Conservation (phyloP, 1,284 basidiomycete species). For the Fistulinella cinereoalba region DNA sequence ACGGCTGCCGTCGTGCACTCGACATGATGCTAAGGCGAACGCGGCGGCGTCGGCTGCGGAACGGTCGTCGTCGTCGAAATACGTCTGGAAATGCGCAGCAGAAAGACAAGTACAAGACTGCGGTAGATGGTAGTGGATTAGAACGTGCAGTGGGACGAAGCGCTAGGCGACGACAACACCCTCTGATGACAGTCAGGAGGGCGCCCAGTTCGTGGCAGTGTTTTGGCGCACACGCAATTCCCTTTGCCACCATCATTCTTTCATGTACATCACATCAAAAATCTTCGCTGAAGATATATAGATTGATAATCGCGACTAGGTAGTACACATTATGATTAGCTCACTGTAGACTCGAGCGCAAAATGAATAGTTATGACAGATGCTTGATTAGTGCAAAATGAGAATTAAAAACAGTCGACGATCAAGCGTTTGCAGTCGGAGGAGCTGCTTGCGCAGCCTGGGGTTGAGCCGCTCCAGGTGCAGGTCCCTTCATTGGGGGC, state of each 20-base stretch:
- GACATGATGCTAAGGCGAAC: slow-evolving; percentile 39
- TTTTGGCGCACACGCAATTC: too few relatives aligned
- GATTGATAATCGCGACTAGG: too few relatives aligned
- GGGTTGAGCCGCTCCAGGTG: neutral
- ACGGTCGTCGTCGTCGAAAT: slow-evolving; percentile 10
- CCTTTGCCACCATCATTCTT: too few relatives aligned
- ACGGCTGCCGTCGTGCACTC: slow-evolving; percentile 61
- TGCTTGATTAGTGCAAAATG: too few relatives aligned
- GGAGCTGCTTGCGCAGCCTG: neutral
- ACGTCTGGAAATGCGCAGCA: slow-evolving; percentile 19
- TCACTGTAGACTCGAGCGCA: too few relatives aligned
- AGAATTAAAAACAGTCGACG: too few relatives aligned
- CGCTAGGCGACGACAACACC: too few relatives aligned
- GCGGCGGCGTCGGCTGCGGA: neutral
- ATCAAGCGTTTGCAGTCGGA: neutral
- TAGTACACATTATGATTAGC: too few relatives aligned
- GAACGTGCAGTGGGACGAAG: too few relatives aligned
- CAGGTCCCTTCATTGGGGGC: neutral
- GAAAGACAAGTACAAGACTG: slow-evolving; percentile 9
- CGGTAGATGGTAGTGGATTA: too few relatives aligned
- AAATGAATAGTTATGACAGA: too few relatives aligned
- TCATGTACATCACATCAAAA: too few relatives aligned
- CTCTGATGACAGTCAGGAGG: neutral
- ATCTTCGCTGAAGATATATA: neutral
- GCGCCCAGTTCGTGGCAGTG: slow-evolving; percentile 16